These are phyloP conservation scores for Aspergillus indologenus DNA, from an alignment of 495 filamentous ascomycete genomes.

Conservation along the genomic window DNA sequence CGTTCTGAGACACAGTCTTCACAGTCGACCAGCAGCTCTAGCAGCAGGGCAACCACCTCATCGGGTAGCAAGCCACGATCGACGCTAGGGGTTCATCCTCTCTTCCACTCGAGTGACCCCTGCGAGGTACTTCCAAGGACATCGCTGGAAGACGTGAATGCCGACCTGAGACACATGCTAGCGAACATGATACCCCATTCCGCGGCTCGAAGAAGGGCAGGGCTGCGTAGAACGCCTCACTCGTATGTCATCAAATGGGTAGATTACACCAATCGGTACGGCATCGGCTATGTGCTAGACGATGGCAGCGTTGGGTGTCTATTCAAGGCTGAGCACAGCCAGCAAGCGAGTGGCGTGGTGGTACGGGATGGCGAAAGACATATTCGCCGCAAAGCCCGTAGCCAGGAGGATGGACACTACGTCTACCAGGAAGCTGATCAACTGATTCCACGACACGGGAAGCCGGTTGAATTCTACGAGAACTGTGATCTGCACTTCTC, in stretches of 20 bases:
- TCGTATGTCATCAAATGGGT: conserved; percentile 82
- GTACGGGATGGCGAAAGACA: conserved; percentile 60
- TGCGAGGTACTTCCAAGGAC: conserved; percentile 38
- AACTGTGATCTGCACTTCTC: conserved; percentile 53
- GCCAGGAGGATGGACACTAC: conserved; percentile 53
- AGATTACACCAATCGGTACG: conserved; percentile 90
- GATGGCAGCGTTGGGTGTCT: conserved; percentile 83
- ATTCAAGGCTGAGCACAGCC: conserved; percentile 60
- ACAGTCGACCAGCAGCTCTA: conserved; percentile 25
- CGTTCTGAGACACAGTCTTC: conserved; percentile 16
- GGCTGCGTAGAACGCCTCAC: conserved; percentile 35
- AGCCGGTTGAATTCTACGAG: conserved; percentile 76
- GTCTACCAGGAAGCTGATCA: conserved; percentile 57
- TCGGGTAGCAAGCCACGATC: conserved; percentile 36
- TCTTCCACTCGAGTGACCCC: conserved; percentile 38
- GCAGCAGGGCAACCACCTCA: conserved; percentile 30
- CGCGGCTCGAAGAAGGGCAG: conserved; percentile 32
- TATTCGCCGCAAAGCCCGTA: conserved; percentile 48
- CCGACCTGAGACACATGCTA: conserved; percentile 42
- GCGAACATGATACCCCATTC: conserved; percentile 38
- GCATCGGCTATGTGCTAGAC: conserved; percentile 79
- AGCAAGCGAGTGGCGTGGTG: conserved; percentile 64
- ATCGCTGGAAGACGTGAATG: conserved; percentile 40
- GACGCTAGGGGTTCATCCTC: conserved; percentile 37
- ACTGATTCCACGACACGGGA: conserved; percentile 61